Evolutionary conservation across 2,329 filamentous ascomycete genomes (phyloP), one percentile per base, ranked within the genome.

Genomic region (Colletotrichum sp.): DNA sequence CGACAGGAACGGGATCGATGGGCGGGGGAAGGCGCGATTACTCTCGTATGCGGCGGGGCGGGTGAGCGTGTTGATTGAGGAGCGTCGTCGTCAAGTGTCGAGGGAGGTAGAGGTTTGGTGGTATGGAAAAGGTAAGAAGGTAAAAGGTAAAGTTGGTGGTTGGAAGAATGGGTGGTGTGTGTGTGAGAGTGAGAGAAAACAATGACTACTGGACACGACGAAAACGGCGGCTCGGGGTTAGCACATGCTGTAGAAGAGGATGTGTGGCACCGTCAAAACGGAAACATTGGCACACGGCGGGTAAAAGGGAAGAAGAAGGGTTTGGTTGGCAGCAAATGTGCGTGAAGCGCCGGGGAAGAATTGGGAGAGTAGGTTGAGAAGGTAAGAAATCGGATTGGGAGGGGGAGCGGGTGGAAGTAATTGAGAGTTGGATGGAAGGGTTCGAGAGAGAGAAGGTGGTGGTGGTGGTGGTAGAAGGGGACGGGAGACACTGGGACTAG

Each of bases 171-270:
- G 67, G 57, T 71, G 69, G 30, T 52, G 44, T 49, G 39, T 21
- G 39, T 24, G 24, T 44, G 67, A 21, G 67, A 30, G 65, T 66
- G 72, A 72, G 74, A 76, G 74, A 77, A 77, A 75, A 75, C 72
- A 71, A 77, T 75, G 75, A 63, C 75, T 71, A 60, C 59, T 68
- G 44, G 67, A 71, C 66, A 71, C 44, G 75, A 77, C 66, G 75
- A 71, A 75, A 76, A 65, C 74, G 74, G 70, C 74, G 71, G 71
- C 74, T 74, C 32, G 71, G 67, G 72, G 75, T 75, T 71, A 77
- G 75, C 75, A 77, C 71, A 75, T 77, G 75, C 71, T 75, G 72
- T 76, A 66, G 75, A 77, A 77, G 71, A 60, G 49, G 24, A 77
- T 60, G 67, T 75, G 72, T 76, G 67, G 75, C 75, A 63, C 62